Conservation (phyloP, 2,329 filamentous ascomycete genomes). For the Nothophoma quercina region DNA sequence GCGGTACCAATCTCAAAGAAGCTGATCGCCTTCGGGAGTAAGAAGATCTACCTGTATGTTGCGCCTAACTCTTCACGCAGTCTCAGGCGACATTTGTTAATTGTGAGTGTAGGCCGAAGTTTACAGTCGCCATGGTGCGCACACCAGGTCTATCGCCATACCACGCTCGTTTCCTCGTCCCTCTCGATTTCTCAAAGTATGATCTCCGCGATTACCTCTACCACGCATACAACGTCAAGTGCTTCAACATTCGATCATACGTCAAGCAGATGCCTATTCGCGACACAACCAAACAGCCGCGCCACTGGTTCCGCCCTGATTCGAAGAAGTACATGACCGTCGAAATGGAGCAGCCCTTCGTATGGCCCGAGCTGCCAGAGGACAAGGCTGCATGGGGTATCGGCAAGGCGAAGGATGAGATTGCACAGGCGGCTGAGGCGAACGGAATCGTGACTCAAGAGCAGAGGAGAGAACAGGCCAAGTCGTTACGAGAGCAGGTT, state of each 20-base stretch:
- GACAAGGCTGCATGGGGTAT: conserved; percentile 54
- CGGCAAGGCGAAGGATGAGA: conserved; percentile 54
- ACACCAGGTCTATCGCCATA: conserved; percentile 75
- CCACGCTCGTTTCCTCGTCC: conserved; percentile 89
- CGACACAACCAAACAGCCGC: conserved; percentile 57
- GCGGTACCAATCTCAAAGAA: conserved; percentile 43
- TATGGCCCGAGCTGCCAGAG: conserved; percentile 76
- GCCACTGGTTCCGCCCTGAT: conserved; percentile 72
- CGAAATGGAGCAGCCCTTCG: conserved; percentile 85
- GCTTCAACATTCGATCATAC: conserved; percentile 75
- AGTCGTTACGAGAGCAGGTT: conserved; percentile 35
- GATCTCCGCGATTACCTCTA: conserved; percentile 95
- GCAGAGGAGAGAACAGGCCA: conserved; percentile 26
- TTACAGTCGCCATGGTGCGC: conserved; percentile 80
- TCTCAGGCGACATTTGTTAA: conserved; percentile 4
- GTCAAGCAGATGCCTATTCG: conserved; percentile 74
- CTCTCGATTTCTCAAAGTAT: conserved; percentile 92
- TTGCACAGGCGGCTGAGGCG: conserved; percentile 8
- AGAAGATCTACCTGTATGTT: conserved; percentile 58
- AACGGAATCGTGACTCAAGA: conserved; percentile 16
- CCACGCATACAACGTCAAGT: conserved; percentile 80
- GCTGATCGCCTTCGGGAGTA: conserved; percentile 50
- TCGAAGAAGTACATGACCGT: conserved; percentile 93
- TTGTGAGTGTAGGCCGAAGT: conserved; percentile 70
- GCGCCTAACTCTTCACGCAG: background rate